These are phyloP conservation scores for Tricholoma furcatifolium DNA, from an alignment of 768 basidiomycete genomes.

Conservation along the genomic window DNA sequence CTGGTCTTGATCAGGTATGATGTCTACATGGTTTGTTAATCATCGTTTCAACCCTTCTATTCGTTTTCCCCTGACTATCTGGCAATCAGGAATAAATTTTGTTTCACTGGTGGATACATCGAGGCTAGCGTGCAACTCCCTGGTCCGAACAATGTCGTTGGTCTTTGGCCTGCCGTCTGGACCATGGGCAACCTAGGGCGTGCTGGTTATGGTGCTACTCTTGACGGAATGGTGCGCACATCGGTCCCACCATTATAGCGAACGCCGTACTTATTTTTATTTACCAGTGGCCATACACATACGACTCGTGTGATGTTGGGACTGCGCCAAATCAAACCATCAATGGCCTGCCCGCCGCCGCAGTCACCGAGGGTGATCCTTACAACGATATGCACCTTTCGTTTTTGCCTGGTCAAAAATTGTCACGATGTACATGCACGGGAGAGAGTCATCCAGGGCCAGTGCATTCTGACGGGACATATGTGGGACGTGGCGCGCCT, in stretches of 20 bases:
- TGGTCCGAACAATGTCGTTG: conserved; percentile 62
- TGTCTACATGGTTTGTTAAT: conserved; percentile 38
- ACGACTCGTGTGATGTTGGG: conserved; percentile 83
- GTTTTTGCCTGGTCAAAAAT: conserved; percentile 75
- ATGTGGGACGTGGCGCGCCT: conserved; percentile 80
- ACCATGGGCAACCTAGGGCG: conserved; percentile 69
- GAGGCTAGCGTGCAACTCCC: conserved; percentile 65
- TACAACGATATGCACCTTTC: conserved; percentile 49
- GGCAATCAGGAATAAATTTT: conserved; percentile 77
- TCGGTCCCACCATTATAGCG: background rate
- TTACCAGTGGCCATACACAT: conserved; percentile 76
- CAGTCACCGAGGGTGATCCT: conserved; percentile 59
- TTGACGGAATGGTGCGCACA: conserved; percentile 69
- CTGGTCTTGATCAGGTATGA: conserved; percentile 34
- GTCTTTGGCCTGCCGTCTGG: conserved; percentile 83
- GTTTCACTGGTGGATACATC: conserved; percentile 82
- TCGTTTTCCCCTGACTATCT: conserved; percentile 25
- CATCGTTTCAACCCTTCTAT: background rate
- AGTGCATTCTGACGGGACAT: conserved; percentile 66
- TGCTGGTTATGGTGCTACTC: conserved; percentile 82
- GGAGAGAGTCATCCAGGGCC: conserved; percentile 87
- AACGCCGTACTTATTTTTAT: background rate
- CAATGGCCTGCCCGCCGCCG: conserved; percentile 64
- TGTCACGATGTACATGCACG: conserved; percentile 84
- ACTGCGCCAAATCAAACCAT: conserved; percentile 80